Conservation (phyloP, 169 alveolate species). For the Cryptosporidium felis region DNA sequence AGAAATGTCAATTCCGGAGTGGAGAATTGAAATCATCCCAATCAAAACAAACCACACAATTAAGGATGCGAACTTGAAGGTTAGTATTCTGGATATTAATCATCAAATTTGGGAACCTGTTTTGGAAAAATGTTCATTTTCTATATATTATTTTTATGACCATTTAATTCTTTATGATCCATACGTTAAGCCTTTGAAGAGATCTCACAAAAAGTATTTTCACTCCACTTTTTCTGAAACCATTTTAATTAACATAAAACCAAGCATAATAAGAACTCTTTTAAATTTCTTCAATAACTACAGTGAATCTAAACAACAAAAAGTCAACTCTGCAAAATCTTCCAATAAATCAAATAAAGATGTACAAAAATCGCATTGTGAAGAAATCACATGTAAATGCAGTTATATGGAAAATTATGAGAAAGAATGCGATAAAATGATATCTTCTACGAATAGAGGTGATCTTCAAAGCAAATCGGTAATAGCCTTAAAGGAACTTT, state of each 20-base stretch:
- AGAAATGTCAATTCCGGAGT: constrained; percentile 15
- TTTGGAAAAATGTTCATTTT: constrained; percentile 30
- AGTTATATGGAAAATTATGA: too few species aligned
- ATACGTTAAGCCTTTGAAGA: constrained; percentile 34
- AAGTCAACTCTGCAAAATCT: too few species aligned
- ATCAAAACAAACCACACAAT: constrained; percentile 50
- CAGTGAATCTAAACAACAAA: too few species aligned
- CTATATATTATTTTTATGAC: constrained; percentile 48
- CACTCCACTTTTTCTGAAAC: constrained; percentile 38
- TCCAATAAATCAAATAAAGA: too few species aligned
- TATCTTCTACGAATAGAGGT: too few species aligned
- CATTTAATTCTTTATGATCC: constrained; percentile 61
- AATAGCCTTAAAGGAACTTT: too few species aligned
- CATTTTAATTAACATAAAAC: constrained; percentile 35
- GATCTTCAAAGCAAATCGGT: too few species aligned
- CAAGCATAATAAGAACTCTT: constrained; percentile 9
- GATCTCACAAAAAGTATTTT: constrained; percentile 33
- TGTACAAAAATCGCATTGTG: too few species aligned
- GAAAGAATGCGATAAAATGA: too few species aligned
- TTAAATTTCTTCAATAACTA: neutral
- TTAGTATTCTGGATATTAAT: constrained; percentile 45
- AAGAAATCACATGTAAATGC: too few species aligned
- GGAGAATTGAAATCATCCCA: constrained; percentile 57
- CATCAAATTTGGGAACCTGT: constrained; percentile 42
- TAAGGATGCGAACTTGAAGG: neutral